Evolutionary conservation across 2,329 filamentous ascomycete species (phyloP), one percentile per base, ranked within the genome.

Genomic region (Corinectria fuckeliana): DNA sequence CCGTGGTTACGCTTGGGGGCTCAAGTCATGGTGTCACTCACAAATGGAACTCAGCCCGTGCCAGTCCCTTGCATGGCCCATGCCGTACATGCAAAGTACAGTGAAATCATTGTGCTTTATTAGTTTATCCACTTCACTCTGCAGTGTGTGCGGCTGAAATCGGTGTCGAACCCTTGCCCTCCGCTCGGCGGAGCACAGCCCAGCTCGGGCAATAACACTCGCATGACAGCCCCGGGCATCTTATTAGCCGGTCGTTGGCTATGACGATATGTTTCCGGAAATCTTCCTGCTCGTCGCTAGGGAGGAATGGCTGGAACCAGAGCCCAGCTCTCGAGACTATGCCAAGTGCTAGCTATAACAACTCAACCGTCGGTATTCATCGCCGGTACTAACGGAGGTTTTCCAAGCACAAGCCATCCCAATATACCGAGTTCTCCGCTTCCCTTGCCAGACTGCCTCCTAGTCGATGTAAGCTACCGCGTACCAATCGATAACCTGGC

Each of bases 141-240:
- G 28, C 16, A 56, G 60, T 61, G 50, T 54, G 59, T 66, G 66
- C 64, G 68, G 67, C 68, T 70, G 68, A 70, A 65, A 60, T 57
- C 49, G 42, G 57, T 57, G 52, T 66, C 51, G 59, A 59, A 25
- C 42, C 54, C 42, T 50, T 45, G 32, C 48, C 38, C 56, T 56
- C 57, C 50, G 41, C 50, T 49, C 23, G 23, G 47, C 45, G 53
- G 39, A 54, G 51, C 67, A 68, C 55, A 68, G 58, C 56, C 60
- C 56, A 58, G 30, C 16, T 36, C 25, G 54, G 48, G 56, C 48
- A 52, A 48, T 10, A 53, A 54, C 56, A 34, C 48, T 49, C n/a
- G 42, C 49, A 23, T 50, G 55, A 62, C 44, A 48, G 41, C 49
- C 34, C 56, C 45, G 41, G 25, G 20, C 50, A 42, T 50, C 56